Evolutionary conservation across 1,284 basidiomycete genomes (phyloP).

Genomic region (Mrakiaceae sp.): DNA sequence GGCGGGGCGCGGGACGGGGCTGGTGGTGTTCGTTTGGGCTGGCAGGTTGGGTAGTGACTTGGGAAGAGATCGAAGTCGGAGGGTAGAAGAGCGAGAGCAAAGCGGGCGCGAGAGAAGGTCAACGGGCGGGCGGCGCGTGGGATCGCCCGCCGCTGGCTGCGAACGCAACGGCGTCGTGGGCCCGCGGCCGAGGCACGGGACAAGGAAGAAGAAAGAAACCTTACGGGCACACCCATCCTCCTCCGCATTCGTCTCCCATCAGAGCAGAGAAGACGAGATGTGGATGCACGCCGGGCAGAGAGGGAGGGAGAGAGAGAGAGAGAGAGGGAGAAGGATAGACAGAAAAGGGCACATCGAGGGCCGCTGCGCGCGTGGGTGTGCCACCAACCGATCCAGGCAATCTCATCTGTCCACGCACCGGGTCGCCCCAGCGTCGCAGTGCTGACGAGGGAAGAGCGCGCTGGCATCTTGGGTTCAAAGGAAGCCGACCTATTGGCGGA

Average conservation of each 20-base stretch:
- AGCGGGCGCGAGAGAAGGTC: neutral
- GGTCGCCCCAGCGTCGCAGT: no score
- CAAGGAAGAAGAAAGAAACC: neutral
- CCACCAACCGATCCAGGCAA: no score
- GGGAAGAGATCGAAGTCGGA: no score
- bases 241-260: no score
- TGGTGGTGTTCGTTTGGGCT: no score
- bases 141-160: neutral
- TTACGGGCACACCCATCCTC: no score
- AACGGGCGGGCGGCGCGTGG: neutral
- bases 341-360: neutral
- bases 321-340: neutral
- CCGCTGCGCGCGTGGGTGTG: no score
- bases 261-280: neutral
- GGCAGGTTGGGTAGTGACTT: no score
- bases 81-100: no score
- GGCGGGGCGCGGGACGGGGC: no score
- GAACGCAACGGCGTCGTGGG: no score
- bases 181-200: neutral
- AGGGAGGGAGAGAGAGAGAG: neutral
- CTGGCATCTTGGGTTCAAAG: neutral
- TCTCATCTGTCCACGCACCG: no score
- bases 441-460: neutral
- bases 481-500: neutral
- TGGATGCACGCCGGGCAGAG: neutral